These are phyloP conservation scores for Diaporthe citri DNA, from an alignment of 2,329 filamentous ascomycete genomes.

Conservation along the genomic window DNA sequence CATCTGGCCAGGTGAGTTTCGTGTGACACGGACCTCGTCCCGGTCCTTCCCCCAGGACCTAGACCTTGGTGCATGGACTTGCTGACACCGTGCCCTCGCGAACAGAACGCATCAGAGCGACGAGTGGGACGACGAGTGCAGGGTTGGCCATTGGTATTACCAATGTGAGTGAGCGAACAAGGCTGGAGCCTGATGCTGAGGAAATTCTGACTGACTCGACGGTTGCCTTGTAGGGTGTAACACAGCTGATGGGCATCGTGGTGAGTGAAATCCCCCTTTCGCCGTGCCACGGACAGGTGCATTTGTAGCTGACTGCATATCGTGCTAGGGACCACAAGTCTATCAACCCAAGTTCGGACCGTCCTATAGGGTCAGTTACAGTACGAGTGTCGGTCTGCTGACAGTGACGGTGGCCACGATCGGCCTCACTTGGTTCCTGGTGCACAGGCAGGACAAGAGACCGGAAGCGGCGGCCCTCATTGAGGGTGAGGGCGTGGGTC, in stretches of 20 bases:
- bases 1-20: slow-evolving; percentile 51
- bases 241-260: slow-evolving; percentile 54
- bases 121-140: slow-evolving; percentile 54
- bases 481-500: slow-evolving; percentile 8
- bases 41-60: not conserved
- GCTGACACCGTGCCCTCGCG: slow-evolving; percentile 1
- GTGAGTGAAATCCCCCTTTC: slow-evolving; percentile 38
- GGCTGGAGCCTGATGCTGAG: not conserved
- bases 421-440: slow-evolving; percentile 43
- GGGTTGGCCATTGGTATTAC: slow-evolving; percentile 54
- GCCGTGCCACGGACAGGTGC: not conserved
- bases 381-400: slow-evolving; percentile 51
- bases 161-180: slow-evolving; percentile 44
- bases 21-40: not conserved
- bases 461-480: not conserved
- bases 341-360: slow-evolving; percentile 56
- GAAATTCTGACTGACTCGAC: not conserved
- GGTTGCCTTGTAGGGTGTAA: slow-evolving; percentile 41
- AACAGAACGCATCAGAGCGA: slow-evolving; percentile 53
- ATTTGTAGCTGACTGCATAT: not conserved
- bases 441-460: slow-evolving; percentile 39
- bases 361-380: slow-evolving; percentile 53
- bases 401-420: slow-evolving; percentile 45
- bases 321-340: slow-evolving; percentile 50
- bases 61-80: not conserved